Percentiles rank a stretch among this genome's conserved stretches.
Conservation (phyloP, 1,139 yeast genomes). For the Suhomyces wounanorum region DNA sequence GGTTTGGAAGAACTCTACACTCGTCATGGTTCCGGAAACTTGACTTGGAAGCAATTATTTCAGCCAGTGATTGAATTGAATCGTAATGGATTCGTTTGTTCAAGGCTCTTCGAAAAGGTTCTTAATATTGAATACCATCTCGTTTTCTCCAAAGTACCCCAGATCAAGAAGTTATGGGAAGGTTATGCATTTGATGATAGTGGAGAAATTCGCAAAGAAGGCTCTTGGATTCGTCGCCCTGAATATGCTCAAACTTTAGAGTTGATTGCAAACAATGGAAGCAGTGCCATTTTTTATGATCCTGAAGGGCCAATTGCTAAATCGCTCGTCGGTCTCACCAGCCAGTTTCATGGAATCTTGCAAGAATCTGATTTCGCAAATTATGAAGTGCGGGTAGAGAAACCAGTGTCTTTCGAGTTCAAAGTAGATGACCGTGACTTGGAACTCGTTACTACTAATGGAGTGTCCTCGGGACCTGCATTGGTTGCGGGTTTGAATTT, state of each 20-base stretch:
- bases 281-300: slow-evolving; percentile 77
- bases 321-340: slow-evolving; percentile 48
- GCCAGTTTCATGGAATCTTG: slow-evolving; percentile 61
- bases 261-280: slow-evolving; percentile 71
- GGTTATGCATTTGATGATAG: slow-evolving; percentile 44
- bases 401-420: slow-evolving; percentile 51
- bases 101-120: slow-evolving; percentile 45
- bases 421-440: slow-evolving; percentile 40
- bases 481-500: slow-evolving; percentile 73
- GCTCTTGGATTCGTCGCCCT: slow-evolving; percentile 63
- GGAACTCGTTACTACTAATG: slow-evolving; percentile 67
- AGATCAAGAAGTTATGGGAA: slow-evolving; percentile 50
- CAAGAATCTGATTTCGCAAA: slow-evolving; percentile 60
- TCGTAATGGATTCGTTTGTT: slow-evolving; percentile 64
- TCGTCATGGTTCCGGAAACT: slow-evolving; percentile 67
- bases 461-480: slow-evolving; percentile 85
- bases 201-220: slow-evolving; percentile 43
- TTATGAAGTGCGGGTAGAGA: slow-evolving; percentile 57
- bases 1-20: slow-evolving; percentile 68
- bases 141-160: slow-evolving; percentile 32
- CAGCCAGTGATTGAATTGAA: slow-evolving; percentile 75
- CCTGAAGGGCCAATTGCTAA: slow-evolving; percentile 74
- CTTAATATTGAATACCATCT: slow-evolving; percentile 25
- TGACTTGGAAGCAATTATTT: slow-evolving; percentile 73
- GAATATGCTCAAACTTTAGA: slow-evolving; percentile 66